Conservation (phyloP, 78 protist species). For the Polysphondylium violaceum region DNA sequence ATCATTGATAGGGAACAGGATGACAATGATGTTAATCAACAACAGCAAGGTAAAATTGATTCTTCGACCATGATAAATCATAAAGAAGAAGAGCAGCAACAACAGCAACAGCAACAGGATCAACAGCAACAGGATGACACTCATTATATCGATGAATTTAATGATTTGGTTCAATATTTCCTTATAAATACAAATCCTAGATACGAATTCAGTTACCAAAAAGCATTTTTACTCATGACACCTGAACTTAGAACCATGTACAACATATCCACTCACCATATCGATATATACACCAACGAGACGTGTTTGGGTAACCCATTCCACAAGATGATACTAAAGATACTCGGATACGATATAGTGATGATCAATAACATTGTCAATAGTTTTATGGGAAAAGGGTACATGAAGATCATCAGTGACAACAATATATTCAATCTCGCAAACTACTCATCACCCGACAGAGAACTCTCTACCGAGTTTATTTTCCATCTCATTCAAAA, state of each 20-base stretch:
- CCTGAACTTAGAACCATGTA: constrained; percentile 7
- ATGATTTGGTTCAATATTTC: constrained; percentile 27
- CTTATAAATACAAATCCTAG: constrained; percentile 7
- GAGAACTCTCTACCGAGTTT: constrained; percentile 1
- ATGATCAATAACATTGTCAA: constrained; percentile 49
- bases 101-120: not conserved
- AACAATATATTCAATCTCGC: not conserved
- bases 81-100: not conserved
- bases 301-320: constrained; percentile 51
- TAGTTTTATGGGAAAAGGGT: constrained; percentile 37
- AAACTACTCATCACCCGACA: constrained; percentile 26
- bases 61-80: too few relatives aligned
- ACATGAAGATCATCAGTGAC: not conserved
- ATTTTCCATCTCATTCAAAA: constrained; percentile 14
- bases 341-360: constrained; percentile 48
- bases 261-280: constrained; percentile 41
- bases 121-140: not conserved
- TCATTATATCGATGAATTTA: constrained; percentile 1
- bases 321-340: constrained; percentile 4
- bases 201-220: constrained; percentile 45
- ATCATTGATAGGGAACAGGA: not conserved
- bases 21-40: not conserved
- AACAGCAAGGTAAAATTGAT: not conserved
- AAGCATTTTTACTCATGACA: constrained; percentile 36
- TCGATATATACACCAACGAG: constrained; percentile 25